A percentile compares a stretch with the other conserved stretches of the same genome.
phyloP scores from a whole-genome alignment of 805 yeast genomes.

The Ogataea paradorogensis region DNA sequence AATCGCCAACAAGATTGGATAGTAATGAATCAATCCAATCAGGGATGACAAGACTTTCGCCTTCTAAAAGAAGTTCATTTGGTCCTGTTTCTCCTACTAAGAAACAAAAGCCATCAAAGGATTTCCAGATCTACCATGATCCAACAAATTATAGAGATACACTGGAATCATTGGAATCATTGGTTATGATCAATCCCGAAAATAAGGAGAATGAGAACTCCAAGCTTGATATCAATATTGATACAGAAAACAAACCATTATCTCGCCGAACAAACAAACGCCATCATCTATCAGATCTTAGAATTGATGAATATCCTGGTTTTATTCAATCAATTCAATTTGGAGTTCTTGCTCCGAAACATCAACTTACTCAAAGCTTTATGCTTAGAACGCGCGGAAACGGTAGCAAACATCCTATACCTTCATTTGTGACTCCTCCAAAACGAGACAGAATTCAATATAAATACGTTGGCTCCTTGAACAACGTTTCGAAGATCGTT shows the following conservation, averaged over 20 bases:
- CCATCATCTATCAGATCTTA: conserved; percentile 14
- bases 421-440: conserved; percentile 26
- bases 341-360: conserved; percentile 21
- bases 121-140: conserved; percentile 23
- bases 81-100: conserved; percentile 13
- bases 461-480: conserved; percentile 17
- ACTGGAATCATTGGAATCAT: conserved; percentile 6
- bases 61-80: conserved; percentile 13
- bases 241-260: background rate
- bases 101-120: conserved; percentile 9
- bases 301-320: conserved; percentile 21
- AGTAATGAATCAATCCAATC: conserved; percentile 13
- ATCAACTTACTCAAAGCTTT: conserved; percentile 19
- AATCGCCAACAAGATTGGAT: conserved; percentile 8
- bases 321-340: conserved; percentile 12
- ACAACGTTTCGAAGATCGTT: background rate
- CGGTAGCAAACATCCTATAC: conserved; percentile 8
- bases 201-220: conserved; percentile 18
- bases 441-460: conserved; percentile 17
- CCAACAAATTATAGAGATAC: conserved; percentile 12
- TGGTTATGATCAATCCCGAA: conserved; percentile 6
- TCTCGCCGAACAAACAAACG: conserved; percentile 5
- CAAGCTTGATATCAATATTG: background rate
- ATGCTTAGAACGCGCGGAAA: conserved; percentile 12
- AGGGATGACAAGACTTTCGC: conserved; percentile 7